Conservation (phyloP, 441 rosid species). For the Pelargonium myrrhifolium region DNA sequence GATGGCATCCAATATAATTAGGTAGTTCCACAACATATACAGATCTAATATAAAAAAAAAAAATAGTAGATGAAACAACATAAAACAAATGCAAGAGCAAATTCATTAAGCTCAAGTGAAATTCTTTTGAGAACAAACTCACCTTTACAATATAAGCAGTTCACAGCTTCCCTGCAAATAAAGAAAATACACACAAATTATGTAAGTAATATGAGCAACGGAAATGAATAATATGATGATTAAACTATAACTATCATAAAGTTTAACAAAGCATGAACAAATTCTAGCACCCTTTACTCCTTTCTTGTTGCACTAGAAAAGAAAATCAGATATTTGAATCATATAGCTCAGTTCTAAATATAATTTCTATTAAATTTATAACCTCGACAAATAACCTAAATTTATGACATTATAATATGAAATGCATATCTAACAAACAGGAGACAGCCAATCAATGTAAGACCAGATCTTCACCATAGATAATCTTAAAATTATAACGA, state of each 20-base stretch:
- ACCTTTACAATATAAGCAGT: conserved; percentile 84
- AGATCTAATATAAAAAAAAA: not conserved
- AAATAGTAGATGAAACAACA: not conserved
- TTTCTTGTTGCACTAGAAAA: no score
- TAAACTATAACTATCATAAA: not conserved
- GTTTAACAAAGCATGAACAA: not conserved
- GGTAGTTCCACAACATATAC: not conserved
- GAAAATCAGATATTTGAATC: no score
- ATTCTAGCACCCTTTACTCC: no score
- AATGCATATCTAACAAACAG: no score
- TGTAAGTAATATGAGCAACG: not conserved
- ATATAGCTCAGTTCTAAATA: no score
- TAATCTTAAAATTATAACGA: no score
- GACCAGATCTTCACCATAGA: no score
- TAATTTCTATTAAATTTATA: no score
- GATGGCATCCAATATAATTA: not conserved
- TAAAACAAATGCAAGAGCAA: not conserved
- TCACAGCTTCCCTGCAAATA: conserved; percentile 77
- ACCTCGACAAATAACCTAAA: no score
- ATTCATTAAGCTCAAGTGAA: not conserved
- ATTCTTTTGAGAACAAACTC: conserved; percentile 23
- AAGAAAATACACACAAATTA: conserved; percentile 7
- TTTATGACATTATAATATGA: no score
- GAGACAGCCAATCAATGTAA: no score
- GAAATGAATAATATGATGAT: not conserved